A percentile compares a stretch with the other conserved stretches of the same genome.
Evolutionary conservation across 164 flowering plant species (phyloP).

Genomic region (Hamamelis virginiana): DNA sequence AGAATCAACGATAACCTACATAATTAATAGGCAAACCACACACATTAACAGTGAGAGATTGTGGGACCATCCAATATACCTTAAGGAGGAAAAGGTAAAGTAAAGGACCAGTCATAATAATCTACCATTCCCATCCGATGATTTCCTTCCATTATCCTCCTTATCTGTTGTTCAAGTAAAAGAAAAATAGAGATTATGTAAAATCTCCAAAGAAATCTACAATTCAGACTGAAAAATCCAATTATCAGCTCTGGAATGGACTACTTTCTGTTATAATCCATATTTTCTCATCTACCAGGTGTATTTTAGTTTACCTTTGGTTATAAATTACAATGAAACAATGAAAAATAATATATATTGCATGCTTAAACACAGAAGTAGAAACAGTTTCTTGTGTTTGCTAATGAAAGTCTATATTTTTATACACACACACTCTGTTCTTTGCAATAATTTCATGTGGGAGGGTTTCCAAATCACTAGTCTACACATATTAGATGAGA

Average conservation of each 20-base stretch:
- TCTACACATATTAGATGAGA: background rate
- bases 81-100: slow-evolving; percentile 12
- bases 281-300: background rate
- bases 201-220: background rate
- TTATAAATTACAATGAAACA: background rate
- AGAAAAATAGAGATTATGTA: background rate
- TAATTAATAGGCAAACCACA: slow-evolving; percentile 13
- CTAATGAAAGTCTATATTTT: background rate
- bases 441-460: background rate
- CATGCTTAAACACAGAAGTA: background rate
- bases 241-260: background rate
- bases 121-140: slow-evolving; percentile 98
- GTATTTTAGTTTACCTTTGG: background rate
- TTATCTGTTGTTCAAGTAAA: slow-evolving; percentile 50
- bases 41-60: slow-evolving; percentile 11
- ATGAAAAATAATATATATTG: background rate
- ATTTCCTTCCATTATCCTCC: slow-evolving; percentile 96
- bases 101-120: slow-evolving; percentile 15
- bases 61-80: slow-evolving; percentile 10
- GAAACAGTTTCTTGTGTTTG: background rate
- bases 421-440: too few species aligned
- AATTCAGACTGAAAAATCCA: background rate
- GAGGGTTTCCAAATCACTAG: background rate
- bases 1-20: slow-evolving; percentile 74
- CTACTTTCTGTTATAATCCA: background rate